A percentile compares a stretch with the other conserved stretches of the same genome.
Evolutionary conservation across 2,329 filamentous ascomycete species (phyloP).

Genomic region (Fusarium luffae): DNA sequence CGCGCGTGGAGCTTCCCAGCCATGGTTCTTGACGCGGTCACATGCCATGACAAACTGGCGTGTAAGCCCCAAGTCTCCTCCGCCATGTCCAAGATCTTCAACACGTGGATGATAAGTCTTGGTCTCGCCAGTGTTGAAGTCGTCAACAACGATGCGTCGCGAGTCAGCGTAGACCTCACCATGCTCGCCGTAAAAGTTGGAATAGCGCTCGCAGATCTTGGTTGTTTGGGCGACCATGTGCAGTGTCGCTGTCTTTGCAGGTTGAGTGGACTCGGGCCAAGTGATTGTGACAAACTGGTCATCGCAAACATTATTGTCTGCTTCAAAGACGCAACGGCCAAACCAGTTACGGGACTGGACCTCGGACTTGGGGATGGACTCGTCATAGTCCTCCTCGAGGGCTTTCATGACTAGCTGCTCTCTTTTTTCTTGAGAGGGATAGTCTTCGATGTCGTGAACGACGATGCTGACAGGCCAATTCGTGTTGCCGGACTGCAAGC

Average conservation of each 20-base stretch:
- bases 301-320: constrained; percentile 93
- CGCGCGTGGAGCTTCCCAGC: constrained; percentile 73
- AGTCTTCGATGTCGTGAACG: constrained; percentile 91
- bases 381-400: constrained; percentile 65
- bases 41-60: constrained; percentile 86
- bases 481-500: constrained; percentile 72
- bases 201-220: constrained; percentile 86
- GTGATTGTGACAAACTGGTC: constrained; percentile 89
- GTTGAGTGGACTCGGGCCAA: constrained; percentile 78
- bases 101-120: constrained; percentile 47
- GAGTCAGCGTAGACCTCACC: constrained; percentile 92
- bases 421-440: constrained; percentile 58
- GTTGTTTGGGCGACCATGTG: constrained; percentile 95
- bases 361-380: constrained; percentile 58
- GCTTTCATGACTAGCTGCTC: constrained; percentile 56
- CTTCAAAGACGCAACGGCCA: constrained; percentile 93
- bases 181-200: constrained; percentile 84
- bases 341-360: constrained; percentile 76
- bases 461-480: constrained; percentile 90
- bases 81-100: constrained; percentile 55
- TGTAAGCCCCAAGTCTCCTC: constrained; percentile 68
- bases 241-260: constrained; percentile 86
- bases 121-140: constrained; percentile 57
- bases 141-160: constrained; percentile 76
- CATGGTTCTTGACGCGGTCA: constrained; percentile 78